Evolutionary conservation across 805 yeast species (phyloP).

Genomic region (Sugiyamaella lignohabitans): DNA sequence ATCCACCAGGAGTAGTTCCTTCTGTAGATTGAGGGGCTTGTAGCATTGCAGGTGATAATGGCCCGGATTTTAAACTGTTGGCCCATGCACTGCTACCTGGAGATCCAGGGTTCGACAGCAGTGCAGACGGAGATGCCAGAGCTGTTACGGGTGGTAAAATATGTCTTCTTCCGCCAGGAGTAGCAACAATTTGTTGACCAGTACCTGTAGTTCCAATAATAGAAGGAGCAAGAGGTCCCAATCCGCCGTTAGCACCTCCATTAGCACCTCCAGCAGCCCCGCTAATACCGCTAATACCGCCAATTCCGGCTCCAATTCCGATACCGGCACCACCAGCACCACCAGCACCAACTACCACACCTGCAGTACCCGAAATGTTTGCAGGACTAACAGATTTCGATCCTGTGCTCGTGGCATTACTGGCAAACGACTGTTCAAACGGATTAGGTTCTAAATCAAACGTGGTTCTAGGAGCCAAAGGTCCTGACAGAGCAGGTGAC

Average conservation of each 20-base stretch:
- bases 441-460: slow-evolving; percentile 89
- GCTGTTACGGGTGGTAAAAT: slow-evolving; percentile 26
- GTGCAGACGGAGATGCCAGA: slow-evolving; percentile 24
- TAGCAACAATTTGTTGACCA: slow-evolving; percentile 14
- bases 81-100: slow-evolving; percentile 18
- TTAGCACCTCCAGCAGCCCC: too few species aligned
- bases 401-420: slow-evolving; percentile 30
- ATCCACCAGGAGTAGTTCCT: slow-evolving; percentile 23
- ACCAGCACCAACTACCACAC: neutral
- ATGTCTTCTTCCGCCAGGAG: slow-evolving; percentile 25
- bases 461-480: slow-evolving; percentile 25
- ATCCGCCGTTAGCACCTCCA: neutral
- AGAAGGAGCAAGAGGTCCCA: slow-evolving; percentile 1
- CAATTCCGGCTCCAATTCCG: neutral
- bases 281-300: neutral
- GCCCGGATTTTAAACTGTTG: slow-evolving; percentile 29
- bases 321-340: neutral
- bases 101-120: slow-evolving; percentile 16
- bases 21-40: slow-evolving; percentile 28
- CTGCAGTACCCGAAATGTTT: neutral
- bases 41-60: slow-evolving; percentile 34
- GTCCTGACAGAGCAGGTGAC: neutral
- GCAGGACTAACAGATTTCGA: neutral
- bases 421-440: slow-evolving; percentile 90
- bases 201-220: slow-evolving; percentile 5